Base-by-base conservation (phyloP, 768 basidiomycete genomes). In the Hirschioporus abietinus region DNA sequence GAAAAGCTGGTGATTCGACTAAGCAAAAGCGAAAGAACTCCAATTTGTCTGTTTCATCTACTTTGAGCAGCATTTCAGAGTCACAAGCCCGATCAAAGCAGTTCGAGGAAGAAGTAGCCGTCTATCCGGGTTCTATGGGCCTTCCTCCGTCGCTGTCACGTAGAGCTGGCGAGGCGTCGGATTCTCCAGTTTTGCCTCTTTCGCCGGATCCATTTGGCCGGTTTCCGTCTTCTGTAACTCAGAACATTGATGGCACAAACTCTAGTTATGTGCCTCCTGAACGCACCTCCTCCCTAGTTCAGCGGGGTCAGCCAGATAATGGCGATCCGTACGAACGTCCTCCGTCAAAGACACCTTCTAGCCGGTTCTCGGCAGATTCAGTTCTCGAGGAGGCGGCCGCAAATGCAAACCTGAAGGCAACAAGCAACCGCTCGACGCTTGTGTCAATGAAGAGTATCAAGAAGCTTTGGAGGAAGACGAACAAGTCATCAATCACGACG, bases 181-280 rank as follows among this genome's bases (percentile, higher is more conserved):
- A 80, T 58, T 87, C 88, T 1, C 88, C 90, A 24, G 72, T 88
- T n/a, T 90, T 93, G 65, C 92, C 92, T 52, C 79, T 92, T n/a
- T 90, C 91, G 10, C 90, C 92, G 8, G 92, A 93, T 77, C 92
- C 92, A 27, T 93, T 93, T 72, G 87, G 88, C 12, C 83, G 91
- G 27, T 88, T 84, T 71, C 81, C 91, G 35, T 91, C 90, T 34
- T 25, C 34, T 20, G 23, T 64, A 24, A 9, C 30, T 35, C 36
- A 24, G 18, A 35, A 27, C 59, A 24, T 26, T 12, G 65, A 66
- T 0, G 30, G 64, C 18, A 65, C 63, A 24, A 58, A n/a, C 12
- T n/a, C 26, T 27, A 24, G 27, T 20, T 23, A n/a, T 15, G 20
- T 23, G 30, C 30, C 62, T 26, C 34, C 20, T 17, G 58, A 42